Conservation (phyloP, 2,329 filamentous ascomycete genomes). For the Polychaeton citri region DNA sequence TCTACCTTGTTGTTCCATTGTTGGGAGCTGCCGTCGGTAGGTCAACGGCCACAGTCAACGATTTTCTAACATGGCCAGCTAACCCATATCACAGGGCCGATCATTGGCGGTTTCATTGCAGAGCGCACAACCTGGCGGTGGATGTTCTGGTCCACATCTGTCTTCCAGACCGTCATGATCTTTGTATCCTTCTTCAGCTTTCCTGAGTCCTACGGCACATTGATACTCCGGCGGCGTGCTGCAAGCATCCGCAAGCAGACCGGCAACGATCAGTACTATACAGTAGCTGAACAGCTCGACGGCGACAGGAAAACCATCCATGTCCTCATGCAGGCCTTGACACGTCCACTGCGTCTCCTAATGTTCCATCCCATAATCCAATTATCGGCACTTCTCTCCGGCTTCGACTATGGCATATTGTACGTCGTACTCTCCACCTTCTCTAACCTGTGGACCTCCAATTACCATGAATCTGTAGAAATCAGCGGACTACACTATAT, state of each 20-base stretch:
- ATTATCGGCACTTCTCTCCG: constrained; percentile 4
- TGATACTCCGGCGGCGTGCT: constrained; percentile 56
- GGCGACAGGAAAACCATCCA: constrained; percentile 1
- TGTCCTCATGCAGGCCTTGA: constrained; percentile 24
- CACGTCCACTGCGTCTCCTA: constrained; percentile 20
- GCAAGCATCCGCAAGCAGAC: constrained; percentile 54
- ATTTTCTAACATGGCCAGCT: neutral
- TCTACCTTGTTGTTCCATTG: constrained; percentile 9
- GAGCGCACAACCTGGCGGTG: constrained; percentile 28
- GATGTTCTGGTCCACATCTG: constrained; percentile 67
- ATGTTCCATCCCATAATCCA: constrained; percentile 10
- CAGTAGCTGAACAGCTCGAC: constrained; percentile 28
- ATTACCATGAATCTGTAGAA: constrained; percentile 24
- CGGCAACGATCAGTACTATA: constrained; percentile 43
- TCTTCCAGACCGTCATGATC: constrained; percentile 47
- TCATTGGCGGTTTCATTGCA: constrained; percentile 24
- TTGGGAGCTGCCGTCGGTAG: constrained; percentile 8
- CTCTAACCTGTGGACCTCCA: constrained; percentile 22
- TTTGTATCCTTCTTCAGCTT: constrained; percentile 27
- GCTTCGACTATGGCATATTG: constrained; percentile 7
- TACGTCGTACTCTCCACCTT: constrained; percentile 33
- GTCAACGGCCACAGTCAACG: neutral
- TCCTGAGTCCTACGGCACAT: constrained; percentile 47
- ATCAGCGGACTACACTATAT: constrained; percentile 28
- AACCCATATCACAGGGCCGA: constrained; percentile 5